Conservation (phyloP, 2,329 filamentous ascomycete species). For the Chrysosphaeria jannelii region DNA sequence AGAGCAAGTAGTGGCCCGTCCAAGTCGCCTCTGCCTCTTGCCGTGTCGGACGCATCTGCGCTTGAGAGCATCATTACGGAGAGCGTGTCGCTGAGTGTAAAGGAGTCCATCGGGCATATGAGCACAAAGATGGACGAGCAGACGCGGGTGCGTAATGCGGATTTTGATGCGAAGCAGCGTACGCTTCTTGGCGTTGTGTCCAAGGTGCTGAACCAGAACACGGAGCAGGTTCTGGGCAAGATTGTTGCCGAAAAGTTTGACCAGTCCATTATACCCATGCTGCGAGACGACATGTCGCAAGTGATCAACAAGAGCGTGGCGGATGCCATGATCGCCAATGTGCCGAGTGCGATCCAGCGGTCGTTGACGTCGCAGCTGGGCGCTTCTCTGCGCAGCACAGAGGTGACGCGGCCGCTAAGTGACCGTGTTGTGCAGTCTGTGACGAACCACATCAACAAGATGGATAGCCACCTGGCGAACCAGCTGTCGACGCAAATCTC, state of each 20-base stretch:
- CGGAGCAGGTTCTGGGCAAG: constrained; percentile 39
- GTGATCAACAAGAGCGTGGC: constrained; percentile 43
- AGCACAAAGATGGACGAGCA: constrained; percentile 27
- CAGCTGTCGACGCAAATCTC: constrained; percentile 31
- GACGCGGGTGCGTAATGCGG: constrained; percentile 17
- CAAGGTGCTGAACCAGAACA: constrained; percentile 28
- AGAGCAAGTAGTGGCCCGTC: constrained; percentile 1
- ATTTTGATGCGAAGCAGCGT: constrained; percentile 20
- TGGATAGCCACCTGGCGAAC: too few relatives aligned
- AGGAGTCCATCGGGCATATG: constrained; percentile 17
- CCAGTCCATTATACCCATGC: constrained; percentile 40
- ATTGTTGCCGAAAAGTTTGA: constrained; percentile 54
- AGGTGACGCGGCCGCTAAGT: constrained; percentile 40
- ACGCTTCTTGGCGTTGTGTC: constrained; percentile 26
- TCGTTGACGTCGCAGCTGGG: constrained; percentile 35
- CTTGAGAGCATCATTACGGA: constrained; percentile 21
- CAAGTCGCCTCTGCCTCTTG: constrained; percentile 7
- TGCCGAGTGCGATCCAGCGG: constrained; percentile 33
- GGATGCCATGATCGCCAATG: constrained; percentile 31
- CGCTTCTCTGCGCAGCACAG: constrained; percentile 40
- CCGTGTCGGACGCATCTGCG: constrained; percentile 16
- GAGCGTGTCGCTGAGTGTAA: constrained; percentile 18
- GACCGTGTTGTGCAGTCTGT: constrained; percentile 42
- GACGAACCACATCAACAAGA: constrained; percentile 34
- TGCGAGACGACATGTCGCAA: constrained; percentile 35